These are phyloP conservation scores for Cubamyces sp. DNA, from an alignment of 768 basidiomycete species.

Conservation along the genomic window DNA sequence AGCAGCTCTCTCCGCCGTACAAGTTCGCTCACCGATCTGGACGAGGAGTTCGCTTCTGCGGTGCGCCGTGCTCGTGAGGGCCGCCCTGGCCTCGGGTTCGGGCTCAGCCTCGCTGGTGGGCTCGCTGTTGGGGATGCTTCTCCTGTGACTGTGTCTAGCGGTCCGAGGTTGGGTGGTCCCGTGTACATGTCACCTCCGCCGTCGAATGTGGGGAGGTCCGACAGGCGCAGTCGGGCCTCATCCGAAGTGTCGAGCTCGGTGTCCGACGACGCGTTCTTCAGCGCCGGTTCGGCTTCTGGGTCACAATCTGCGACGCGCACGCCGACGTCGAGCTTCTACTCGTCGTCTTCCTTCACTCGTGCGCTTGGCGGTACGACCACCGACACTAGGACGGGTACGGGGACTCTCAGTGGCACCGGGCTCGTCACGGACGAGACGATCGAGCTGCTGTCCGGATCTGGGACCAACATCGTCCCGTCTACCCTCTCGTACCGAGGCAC, in stretches of 20 bases:
- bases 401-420: conserved; percentile 37
- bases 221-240: conserved; percentile 31
- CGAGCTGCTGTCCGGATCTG: conserved; percentile 44
- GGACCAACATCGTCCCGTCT: conserved; percentile 52
- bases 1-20: conserved; percentile 63
- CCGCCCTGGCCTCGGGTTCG: conserved; percentile 48
- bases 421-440: conserved; percentile 45
- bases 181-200: conserved; percentile 53
- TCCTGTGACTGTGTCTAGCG: conserved; percentile 76
- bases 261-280: conserved; percentile 54
- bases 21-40: conserved; percentile 81
- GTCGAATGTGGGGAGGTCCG: conserved; percentile 36
- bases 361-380: conserved; percentile 26
- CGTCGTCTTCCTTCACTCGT: conserved; percentile 38
- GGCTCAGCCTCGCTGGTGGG: conserved; percentile 46
- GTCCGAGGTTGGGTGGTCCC: conserved; percentile 48
- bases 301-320: conserved; percentile 38
- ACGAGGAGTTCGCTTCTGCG: conserved; percentile 55
- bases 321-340: conserved; percentile 41
- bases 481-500: conserved; percentile 56
- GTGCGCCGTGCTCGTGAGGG: conserved; percentile 46
- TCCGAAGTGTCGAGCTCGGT: conserved; percentile 35
- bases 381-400: conserved; percentile 28
- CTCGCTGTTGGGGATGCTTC: conserved; percentile 53
- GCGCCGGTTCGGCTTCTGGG: conserved; percentile 41